Conservation (phyloP, 2,329 filamentous ascomycete genomes). For the Huntiella bhutanensis region DNA sequence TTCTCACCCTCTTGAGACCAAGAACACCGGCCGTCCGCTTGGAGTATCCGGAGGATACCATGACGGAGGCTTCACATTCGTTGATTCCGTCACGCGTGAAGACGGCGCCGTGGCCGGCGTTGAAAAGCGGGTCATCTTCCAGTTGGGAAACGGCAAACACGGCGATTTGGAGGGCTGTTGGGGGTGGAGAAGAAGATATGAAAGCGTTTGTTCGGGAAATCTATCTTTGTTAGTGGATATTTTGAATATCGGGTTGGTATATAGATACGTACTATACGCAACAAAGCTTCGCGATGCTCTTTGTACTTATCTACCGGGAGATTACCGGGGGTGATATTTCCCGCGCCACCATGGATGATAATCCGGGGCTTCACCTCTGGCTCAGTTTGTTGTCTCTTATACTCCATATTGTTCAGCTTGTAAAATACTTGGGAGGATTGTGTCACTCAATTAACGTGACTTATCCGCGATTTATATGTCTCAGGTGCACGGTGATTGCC, state of each 20-base stretch:
- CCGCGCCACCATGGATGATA: constrained; percentile 56
- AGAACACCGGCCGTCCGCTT: constrained; percentile 68
- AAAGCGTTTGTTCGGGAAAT: constrained; percentile 26
- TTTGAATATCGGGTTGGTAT: background rate
- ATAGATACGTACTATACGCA: constrained; percentile 32
- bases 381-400: background rate
- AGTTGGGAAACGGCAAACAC: constrained; percentile 57
- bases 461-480: too few species aligned
- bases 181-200: constrained; percentile 22
- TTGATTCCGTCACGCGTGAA: constrained; percentile 70
- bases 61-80: constrained; percentile 72
- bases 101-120: constrained; percentile 66
- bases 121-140: constrained; percentile 69
- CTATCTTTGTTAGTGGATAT: constrained; percentile 16
- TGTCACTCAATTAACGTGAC: too few species aligned
- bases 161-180: constrained; percentile 52
- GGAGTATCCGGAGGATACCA: constrained; percentile 54
- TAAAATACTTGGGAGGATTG: too few species aligned
- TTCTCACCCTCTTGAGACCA: constrained; percentile 53
- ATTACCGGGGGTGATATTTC: constrained; percentile 42
- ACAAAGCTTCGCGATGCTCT: constrained; percentile 39
- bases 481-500: too few species aligned
- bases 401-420: too few species aligned
- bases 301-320: constrained; percentile 38
- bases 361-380: constrained; percentile 31